Conservation (phyloP, 768 basidiomycete genomes). For the Fistulinella prunicolor region DNA sequence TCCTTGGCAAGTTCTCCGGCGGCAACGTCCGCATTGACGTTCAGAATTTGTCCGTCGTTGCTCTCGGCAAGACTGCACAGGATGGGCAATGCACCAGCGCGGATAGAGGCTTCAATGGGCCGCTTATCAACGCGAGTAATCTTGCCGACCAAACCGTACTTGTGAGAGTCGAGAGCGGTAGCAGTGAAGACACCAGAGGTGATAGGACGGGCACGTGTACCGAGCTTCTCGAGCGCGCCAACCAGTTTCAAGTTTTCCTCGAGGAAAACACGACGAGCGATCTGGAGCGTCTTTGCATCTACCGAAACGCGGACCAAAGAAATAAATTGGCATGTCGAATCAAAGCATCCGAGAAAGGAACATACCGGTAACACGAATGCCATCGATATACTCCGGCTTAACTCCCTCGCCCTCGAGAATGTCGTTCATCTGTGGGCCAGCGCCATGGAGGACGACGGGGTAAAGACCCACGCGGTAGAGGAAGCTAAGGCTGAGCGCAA, state of each 20-base stretch:
- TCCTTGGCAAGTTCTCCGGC: conserved; percentile 98
- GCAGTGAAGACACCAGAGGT: conserved; percentile 98
- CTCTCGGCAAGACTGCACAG: conserved; percentile 93
- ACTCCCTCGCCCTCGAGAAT: conserved; percentile 92
- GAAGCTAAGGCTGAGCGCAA: conserved; percentile 94
- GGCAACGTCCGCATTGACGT: conserved; percentile 98
- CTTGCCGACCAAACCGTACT: conserved; percentile 95
- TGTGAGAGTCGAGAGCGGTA: conserved; percentile 91
- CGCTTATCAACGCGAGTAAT: conserved; percentile 94
- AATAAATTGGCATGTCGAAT: neutral
- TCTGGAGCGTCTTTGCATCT: conserved; percentile 93
- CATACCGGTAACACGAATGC: conserved; percentile 93
- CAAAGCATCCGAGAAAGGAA: conserved; percentile 2
- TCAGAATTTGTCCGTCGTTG: conserved; percentile 94
- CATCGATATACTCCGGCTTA: conserved; percentile 95
- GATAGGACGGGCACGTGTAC: conserved; percentile 96
- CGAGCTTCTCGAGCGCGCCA: conserved; percentile 86
- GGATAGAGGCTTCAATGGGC: conserved; percentile 94
- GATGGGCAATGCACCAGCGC: conserved; percentile 94
- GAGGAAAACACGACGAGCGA: conserved; percentile 94
- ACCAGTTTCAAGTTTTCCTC: conserved; percentile 98
- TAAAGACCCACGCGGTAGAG: conserved; percentile 97
- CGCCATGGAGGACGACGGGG: conserved; percentile 95
- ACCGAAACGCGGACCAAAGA: neutral
- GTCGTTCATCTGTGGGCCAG: conserved; percentile 91